Conservation (phyloP, 2,329 filamentous ascomycete genomes). For the Phialophora verrucosa region DNA sequence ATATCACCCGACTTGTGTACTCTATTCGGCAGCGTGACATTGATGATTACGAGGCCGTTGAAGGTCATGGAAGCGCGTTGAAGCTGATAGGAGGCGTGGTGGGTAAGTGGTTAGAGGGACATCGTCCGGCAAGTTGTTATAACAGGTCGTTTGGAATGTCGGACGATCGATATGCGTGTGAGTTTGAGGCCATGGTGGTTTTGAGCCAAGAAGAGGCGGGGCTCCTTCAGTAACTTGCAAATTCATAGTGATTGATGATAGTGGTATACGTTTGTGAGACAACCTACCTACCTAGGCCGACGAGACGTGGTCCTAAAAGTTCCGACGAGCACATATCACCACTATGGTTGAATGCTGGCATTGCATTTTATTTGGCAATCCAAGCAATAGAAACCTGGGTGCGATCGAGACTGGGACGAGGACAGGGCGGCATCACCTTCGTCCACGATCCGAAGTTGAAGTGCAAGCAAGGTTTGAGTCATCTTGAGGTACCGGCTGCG, state of each 20-base stretch:
- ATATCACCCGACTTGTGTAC: not conserved
- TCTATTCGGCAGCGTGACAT: not conserved
- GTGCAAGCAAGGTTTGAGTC: no score
- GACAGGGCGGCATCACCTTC: no score
- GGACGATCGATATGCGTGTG: slow-evolving; percentile 2
- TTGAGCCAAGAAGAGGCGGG: slow-evolving; percentile 2
- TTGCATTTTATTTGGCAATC: no score
- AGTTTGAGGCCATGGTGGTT: slow-evolving; percentile 3
- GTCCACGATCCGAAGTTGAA: no score
- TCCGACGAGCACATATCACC: no score
- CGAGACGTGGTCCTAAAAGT: no score
- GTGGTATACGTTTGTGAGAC: not conserved
- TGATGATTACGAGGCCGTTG: not conserved
- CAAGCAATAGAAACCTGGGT: no score
- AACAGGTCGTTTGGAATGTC: slow-evolving; percentile 1
- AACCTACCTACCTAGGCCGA: no score
- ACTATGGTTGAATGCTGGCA: no score
- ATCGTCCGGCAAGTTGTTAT: not conserved
- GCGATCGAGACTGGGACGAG: no score
- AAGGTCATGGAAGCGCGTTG: not conserved
- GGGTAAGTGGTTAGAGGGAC: not conserved
- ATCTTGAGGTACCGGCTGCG: no score
- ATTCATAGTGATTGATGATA: not conserved
- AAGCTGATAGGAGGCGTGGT: slow-evolving; percentile 1
- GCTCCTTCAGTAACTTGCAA: not conserved